Evolutionary conservation across 2,329 filamentous ascomycete species (phyloP), one percentile per base, ranked within the genome.

Genomic region (Ophiostoma himal-ulmi): DNA sequence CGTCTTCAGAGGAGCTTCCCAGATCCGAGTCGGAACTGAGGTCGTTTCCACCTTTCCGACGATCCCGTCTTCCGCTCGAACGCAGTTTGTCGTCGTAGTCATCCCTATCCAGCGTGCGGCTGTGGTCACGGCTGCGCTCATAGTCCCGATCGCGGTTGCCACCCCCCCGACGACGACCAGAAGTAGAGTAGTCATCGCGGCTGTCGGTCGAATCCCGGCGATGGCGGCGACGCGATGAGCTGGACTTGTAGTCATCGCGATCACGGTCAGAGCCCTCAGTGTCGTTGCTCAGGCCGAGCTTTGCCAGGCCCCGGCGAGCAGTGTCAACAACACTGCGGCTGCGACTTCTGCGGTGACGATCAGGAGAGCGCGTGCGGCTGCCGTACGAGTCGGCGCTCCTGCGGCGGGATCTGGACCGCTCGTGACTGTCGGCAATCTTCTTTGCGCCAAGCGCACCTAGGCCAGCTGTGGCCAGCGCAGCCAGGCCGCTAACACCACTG

Each of bases 291-390:
- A 90, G 79, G 67, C 88, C 88, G 17, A 90, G 80, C 76, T 86
- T 88, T 74, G 87, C 86, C 52, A 90, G 80, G 69, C 86, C 83
- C 72, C 86, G 86, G 70, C 88, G 85, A 26, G 87, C 86, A 69
- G 82, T 82, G 76, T 89, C 87, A 10, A 88, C 86, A n/a, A 89
- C 83, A 76, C 87, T 89, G 72, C 87, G 86, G 80, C 88, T 89
- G 73, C 87, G 85, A 79, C 86, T 85, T 67, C 84, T 82, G 72
- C 73, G 78, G 52, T 76, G 77, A 26, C 75, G 77, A 69, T 83
- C 80, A 2, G 81, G 81, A 1, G 81, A 82, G 2, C 76, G 77
- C 30, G 76, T 75, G 54, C 80, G 81, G 73, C 80, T 81, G 72
- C 83, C 81, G 69, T 82, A 81, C 10, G 84, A 84, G 72, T 83